These are phyloP conservation scores for Jacaranda mimosifolia DNA, from an alignment of 257 asterid genomes.

Conservation along the genomic window DNA sequence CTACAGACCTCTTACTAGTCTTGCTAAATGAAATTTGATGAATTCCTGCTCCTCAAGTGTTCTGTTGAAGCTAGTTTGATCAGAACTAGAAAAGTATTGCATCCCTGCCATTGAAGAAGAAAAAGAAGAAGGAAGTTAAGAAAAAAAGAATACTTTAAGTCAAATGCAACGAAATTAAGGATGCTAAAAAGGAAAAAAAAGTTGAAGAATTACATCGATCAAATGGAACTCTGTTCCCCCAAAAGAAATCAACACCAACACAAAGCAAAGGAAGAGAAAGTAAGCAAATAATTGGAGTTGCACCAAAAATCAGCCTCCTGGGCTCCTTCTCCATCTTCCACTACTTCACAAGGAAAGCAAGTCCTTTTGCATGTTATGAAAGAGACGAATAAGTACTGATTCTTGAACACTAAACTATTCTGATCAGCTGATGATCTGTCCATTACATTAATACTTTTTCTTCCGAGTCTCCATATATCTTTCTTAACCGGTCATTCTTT, in stretches of 20 bases:
- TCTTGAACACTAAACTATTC: conserved; percentile 6
- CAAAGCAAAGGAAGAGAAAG: conserved; percentile 46
- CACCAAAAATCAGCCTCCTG: conserved; percentile 38
- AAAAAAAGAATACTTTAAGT: background rate
- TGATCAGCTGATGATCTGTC: conserved; percentile 2
- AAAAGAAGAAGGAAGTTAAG: background rate
- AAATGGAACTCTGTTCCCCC: conserved; percentile 41
- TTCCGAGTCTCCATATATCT: background rate
- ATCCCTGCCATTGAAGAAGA: conserved; percentile 43
- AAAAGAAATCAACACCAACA: conserved; percentile 46
- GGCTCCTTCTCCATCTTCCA: conserved; percentile 50
- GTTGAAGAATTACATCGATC: conserved; percentile 45
- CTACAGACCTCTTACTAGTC: conserved; percentile 56
- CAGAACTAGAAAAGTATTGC: conserved; percentile 39
- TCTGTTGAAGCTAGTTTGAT: conserved; percentile 13
- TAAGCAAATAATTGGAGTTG: conserved; percentile 46
- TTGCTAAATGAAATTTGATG: conserved; percentile 39
- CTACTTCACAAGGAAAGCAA: background rate
- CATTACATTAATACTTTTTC: background rate
- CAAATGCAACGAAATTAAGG: background rate
- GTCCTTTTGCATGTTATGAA: conserved; percentile 30
- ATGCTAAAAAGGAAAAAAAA: background rate
- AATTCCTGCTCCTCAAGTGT: conserved; percentile 33
- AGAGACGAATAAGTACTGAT: conserved; percentile 13
- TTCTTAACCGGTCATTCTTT: conserved; percentile 19